Evolutionary conservation across 108 stramenopile species (phyloP).

Genomic region (Skeletonema menzelii): DNA sequence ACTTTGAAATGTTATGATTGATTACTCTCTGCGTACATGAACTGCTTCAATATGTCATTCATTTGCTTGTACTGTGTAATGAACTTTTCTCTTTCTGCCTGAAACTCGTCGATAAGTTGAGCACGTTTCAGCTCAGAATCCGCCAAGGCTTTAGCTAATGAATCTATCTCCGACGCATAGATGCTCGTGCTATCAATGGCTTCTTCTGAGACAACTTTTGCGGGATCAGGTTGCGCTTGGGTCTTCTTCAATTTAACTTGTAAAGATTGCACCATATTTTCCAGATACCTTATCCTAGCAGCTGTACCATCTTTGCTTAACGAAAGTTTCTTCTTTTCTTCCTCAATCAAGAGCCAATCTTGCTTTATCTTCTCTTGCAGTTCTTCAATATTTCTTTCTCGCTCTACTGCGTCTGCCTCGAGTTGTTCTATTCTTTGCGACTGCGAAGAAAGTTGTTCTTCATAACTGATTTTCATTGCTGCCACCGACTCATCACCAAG

Average conservation of each 20-base stretch:
- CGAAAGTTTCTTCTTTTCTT: slow-evolving; percentile 7
- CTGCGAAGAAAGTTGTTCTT: neutral
- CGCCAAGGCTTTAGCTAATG: slow-evolving; percentile 23
- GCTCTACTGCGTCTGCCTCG: slow-evolving; percentile 16
- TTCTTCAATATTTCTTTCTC: neutral
- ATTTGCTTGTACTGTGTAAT: slow-evolving; percentile 26
- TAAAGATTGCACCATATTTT: slow-evolving; percentile 29
- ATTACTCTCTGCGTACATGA: slow-evolving; percentile 1
- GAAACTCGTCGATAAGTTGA: slow-evolving; percentile 24
- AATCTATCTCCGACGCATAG: slow-evolving; percentile 7
- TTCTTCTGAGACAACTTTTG: neutral
- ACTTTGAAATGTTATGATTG: neutral
- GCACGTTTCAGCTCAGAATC: slow-evolving; percentile 36
- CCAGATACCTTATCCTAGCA: slow-evolving; percentile 36
- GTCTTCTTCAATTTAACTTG: slow-evolving; percentile 20
- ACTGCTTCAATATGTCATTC: slow-evolving; percentile 20
- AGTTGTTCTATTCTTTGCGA: slow-evolving; percentile 2
- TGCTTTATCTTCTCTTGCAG: slow-evolving; percentile 9
- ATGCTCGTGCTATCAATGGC: neutral
- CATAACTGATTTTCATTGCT: slow-evolving; percentile 14
- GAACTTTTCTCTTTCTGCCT: slow-evolving; percentile 27
- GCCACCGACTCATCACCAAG: neutral
- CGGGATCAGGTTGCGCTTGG: neutral
- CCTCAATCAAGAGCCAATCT: neutral
- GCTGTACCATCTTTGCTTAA: slow-evolving; percentile 29